Percentiles rank a stretch among this genome's conserved stretches.
These are phyloP conservation scores for Aspergillus pseudoviridinutans DNA, from an alignment of 2,329 filamentous ascomycete genomes.

Conservation along the genomic window DNA sequence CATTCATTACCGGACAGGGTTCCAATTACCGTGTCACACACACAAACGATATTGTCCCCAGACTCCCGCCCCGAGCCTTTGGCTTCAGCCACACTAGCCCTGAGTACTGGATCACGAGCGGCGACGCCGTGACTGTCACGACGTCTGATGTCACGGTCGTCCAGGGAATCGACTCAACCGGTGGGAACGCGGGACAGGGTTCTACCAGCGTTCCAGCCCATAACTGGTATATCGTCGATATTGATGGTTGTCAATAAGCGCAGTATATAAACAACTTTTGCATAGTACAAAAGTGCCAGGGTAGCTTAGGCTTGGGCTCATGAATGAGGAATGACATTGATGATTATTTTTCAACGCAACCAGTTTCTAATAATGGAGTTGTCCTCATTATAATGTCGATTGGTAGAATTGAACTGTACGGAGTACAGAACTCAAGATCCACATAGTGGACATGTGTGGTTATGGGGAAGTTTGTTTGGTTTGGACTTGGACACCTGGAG, in stretches of 20 bases:
- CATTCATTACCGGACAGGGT: constrained; percentile 36
- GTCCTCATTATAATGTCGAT: neutral
- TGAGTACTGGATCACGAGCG: constrained; percentile 40
- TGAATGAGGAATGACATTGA: neutral
- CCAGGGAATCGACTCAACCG: constrained; percentile 26
- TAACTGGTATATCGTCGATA: constrained; percentile 30
- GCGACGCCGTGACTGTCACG: constrained; percentile 24
- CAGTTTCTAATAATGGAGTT: neutral
- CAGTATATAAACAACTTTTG: neutral
- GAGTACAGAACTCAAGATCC: neutral
- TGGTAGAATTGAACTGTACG: neutral
- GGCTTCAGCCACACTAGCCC: constrained; percentile 37
- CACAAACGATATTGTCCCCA: constrained; percentile 36
- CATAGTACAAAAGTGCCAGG: neutral
- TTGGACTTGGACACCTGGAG: neutral
- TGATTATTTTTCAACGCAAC: neutral
- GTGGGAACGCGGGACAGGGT: constrained; percentile 32
- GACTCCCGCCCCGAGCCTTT: constrained; percentile 30
- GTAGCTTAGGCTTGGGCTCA: neutral
- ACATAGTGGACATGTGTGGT: neutral
- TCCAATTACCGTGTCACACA: constrained; percentile 38
- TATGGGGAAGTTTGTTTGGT: neutral
- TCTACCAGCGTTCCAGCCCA: constrained; percentile 27
- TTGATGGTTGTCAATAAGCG: constrained; percentile 21
- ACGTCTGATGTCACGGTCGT: constrained; percentile 30